Evolutionary conservation across 108 stramenopile genomes (phyloP).

Genomic region (Nitzschia sp.): DNA sequence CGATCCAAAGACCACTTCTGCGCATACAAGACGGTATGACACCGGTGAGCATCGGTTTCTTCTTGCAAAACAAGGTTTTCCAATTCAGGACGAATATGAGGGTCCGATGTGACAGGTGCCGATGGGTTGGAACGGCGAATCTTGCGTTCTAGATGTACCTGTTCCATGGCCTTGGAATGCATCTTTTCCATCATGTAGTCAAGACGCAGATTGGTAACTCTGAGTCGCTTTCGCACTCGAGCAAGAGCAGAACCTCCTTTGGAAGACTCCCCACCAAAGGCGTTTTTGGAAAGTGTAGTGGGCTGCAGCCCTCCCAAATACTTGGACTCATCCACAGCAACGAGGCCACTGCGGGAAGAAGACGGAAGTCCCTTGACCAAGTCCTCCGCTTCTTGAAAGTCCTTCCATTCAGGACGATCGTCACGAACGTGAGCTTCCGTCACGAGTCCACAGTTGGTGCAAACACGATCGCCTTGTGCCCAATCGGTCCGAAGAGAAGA

Average conservation of each 20-base stretch:
- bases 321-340: conserved; percentile 47
- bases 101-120: background rate
- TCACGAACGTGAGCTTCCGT: conserved; percentile 48
- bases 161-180: conserved; percentile 34
- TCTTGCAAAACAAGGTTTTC: conserved; percentile 45
- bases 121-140: conserved; percentile 25
- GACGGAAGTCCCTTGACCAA: conserved; percentile 39
- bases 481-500: conserved; percentile 47
- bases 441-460: conserved; percentile 62
- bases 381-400: conserved; percentile 53
- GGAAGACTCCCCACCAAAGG: conserved; percentile 33
- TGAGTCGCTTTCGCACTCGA: conserved; percentile 36
- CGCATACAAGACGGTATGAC: conserved; percentile 33
- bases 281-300: conserved; percentile 42
- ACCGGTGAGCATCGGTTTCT: conserved; percentile 42
- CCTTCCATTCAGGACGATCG: conserved; percentile 63
- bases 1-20: conserved; percentile 65
- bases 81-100: conserved; percentile 39
- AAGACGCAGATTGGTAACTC: conserved; percentile 36
- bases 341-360: conserved; percentile 42
- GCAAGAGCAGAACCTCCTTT: conserved; percentile 30
- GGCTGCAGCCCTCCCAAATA: conserved; percentile 64
- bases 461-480: conserved; percentile 62
- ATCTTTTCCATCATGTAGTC: conserved; percentile 50
- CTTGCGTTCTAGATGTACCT: conserved; percentile 35